Base-by-base conservation (phyloP, 352 stramenopile genomes). In the Globisporangium okanoganense region DNA sequence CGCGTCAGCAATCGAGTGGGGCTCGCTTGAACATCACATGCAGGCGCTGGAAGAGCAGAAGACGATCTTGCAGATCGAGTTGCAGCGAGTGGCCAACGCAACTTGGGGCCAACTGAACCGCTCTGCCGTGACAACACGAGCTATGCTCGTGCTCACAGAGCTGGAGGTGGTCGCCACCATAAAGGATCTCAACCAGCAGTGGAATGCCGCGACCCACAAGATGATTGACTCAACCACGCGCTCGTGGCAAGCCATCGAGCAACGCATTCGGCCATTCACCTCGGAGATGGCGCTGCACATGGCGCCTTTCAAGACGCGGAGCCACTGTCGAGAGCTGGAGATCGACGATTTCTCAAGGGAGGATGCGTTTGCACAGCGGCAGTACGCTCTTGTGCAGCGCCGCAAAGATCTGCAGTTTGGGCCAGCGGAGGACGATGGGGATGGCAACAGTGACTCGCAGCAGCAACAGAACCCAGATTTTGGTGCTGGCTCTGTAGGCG, bases 331-430 rank as follows among this genome's bases (percentile, higher is more conserved):
- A 33, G 31, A 41, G 22, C 41, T 61, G 7, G 25, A 20, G 13
- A 24, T 51, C 18, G 40, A 53, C 5, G 31, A 61, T 20, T 38
- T 10, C 18, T 14, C 55, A 0, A 44, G 27, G 13, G 41, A 44
- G n/a, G 41, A 61, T 13, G 55, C 33, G 12, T 35, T 61, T 29
- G 55, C 18, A 0, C 27, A 36, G 8, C 55, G 41, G 5, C 40
- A 61, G 9, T 20, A 53, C 20, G 25, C 27, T 13, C 45, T 61
- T 9, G 14, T 44, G 40, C 54, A 60, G 25, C 40, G 41, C 29
- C 55, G 29, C 12, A 16, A 20, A 5, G 40, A 60, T 14, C 38
- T 52, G 7, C 54, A 27, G 16, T 3, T 14, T 9, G 38, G 20
- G 6, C 25, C 18, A 36, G 9, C 8, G 16, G 16, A 50, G 9